These are phyloP conservation scores for Lenwebbia sp. DNA, from an alignment of 345 rosid species.

Conservation along the genomic window DNA sequence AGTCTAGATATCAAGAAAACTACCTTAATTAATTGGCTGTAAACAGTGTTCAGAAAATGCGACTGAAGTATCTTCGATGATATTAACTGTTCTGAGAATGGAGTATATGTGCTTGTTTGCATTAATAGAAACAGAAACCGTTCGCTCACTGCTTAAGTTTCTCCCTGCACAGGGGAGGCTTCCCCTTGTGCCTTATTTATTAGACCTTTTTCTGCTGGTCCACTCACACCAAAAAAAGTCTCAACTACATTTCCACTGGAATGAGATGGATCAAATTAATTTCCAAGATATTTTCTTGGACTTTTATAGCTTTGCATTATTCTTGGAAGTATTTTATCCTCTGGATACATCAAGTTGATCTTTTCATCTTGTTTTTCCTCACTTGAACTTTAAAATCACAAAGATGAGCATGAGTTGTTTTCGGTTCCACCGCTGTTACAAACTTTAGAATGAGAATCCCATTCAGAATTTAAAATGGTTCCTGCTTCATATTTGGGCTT, in stretches of 20 bases:
- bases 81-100: neutral
- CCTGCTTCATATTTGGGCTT: neutral
- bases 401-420: neutral
- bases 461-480: neutral
- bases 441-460: neutral
- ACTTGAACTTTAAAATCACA: neutral
- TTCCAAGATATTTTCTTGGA: neutral
- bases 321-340: neutral
- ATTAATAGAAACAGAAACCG: neutral
- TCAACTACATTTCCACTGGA: neutral
- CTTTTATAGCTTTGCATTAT: neutral
- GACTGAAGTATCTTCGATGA: neutral
- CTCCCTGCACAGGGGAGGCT: neutral
- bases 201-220: neutral
- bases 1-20: neutral
- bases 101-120: neutral
- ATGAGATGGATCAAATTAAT: neutral
- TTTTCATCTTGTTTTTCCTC: neutral
- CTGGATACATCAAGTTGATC: neutral
- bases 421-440: neutral
- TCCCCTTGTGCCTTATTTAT: neutral
- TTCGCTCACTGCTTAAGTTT: neutral
- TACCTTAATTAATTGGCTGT: neutral
- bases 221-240: neutral
- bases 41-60: neutral